phyloP scores from a whole-genome alignment of 169 alveolate species.

The Theileria orientalis region DNA sequence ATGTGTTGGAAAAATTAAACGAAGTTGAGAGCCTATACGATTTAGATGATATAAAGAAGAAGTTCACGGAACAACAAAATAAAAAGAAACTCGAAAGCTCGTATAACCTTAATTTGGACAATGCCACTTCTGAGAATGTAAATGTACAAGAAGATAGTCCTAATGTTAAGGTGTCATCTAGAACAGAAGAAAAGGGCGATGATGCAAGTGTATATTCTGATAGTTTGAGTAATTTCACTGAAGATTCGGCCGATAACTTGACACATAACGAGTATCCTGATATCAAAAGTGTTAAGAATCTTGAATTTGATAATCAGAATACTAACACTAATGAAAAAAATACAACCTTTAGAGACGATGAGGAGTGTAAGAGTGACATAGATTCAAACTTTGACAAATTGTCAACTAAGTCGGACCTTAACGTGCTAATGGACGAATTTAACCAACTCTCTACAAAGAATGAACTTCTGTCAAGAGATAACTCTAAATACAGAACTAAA shows the following conservation, averaged over 20 bases:
- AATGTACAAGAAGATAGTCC: neutral
- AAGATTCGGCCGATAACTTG: conserved; percentile 1
- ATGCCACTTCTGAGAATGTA: neutral
- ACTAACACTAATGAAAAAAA: neutral
- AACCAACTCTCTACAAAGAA: neutral
- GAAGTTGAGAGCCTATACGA: neutral
- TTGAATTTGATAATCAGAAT: neutral
- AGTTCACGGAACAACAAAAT: neutral
- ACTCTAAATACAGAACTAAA: neutral
- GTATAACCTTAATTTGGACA: neutral
- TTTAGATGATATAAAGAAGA: neutral
- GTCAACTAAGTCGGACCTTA: neutral
- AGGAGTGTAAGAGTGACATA: neutral
- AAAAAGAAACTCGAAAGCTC: neutral
- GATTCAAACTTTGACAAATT: neutral
- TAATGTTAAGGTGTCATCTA: neutral
- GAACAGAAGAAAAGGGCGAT: neutral
- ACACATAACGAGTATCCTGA: too few species aligned
- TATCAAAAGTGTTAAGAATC: too few species aligned
- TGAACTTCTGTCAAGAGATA: neutral
- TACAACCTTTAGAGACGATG: neutral
- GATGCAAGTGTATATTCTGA: neutral
- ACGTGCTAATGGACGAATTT: conserved; percentile 6
- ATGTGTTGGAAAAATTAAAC: neutral
- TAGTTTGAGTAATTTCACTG: conserved; percentile 8